phyloP scores from a whole-genome alignment of 2,329 filamentous ascomycete genomes.

The Penicillium nordicum region DNA sequence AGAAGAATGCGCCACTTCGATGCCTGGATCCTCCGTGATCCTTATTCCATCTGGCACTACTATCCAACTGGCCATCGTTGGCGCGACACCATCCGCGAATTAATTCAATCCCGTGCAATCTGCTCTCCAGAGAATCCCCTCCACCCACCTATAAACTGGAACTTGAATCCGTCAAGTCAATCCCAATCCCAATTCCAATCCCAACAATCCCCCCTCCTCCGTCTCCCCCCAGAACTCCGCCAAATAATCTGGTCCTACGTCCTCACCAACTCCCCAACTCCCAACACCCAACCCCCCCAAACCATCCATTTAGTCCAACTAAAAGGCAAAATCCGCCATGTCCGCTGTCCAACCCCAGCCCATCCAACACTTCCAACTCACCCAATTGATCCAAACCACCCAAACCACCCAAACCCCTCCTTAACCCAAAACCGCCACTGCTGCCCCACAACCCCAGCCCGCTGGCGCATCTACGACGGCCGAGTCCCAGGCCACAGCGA shows the following conservation, averaged over 20 bases:
- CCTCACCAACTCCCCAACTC: conserved; percentile 25
- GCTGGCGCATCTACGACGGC: conserved; percentile 29
- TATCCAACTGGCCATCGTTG: conserved; percentile 36
- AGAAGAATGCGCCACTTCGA: conserved; percentile 34
- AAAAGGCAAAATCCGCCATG: conserved; percentile 35
- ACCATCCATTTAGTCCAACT: conserved; percentile 38
- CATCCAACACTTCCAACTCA: not conserved
- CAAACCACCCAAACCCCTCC: conserved; percentile 15
- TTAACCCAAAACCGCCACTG: conserved; percentile 32
- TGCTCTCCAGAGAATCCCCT: conserved; percentile 24
- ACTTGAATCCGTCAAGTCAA: not conserved
- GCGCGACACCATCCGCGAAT: conserved; percentile 34
- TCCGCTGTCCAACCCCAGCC: conserved; percentile 24
- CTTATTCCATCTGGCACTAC: conserved; percentile 41
- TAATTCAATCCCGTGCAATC: conserved; percentile 38
- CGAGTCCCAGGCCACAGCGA: conserved; percentile 18
- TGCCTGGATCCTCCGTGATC: conserved; percentile 38
- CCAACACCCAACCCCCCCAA: conserved; percentile 9
- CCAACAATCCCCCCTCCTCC: conserved; percentile 19
- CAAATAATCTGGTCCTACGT: conserved; percentile 39
- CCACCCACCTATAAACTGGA: conserved; percentile 15
- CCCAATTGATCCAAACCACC: not conserved
- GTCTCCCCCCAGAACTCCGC: conserved; percentile 37
- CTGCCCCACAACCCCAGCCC: conserved; percentile 31
- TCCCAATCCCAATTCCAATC: not conserved